phyloP scores from a whole-genome alignment of 768 basidiomycete species.

The Russula ochroleuca region DNA sequence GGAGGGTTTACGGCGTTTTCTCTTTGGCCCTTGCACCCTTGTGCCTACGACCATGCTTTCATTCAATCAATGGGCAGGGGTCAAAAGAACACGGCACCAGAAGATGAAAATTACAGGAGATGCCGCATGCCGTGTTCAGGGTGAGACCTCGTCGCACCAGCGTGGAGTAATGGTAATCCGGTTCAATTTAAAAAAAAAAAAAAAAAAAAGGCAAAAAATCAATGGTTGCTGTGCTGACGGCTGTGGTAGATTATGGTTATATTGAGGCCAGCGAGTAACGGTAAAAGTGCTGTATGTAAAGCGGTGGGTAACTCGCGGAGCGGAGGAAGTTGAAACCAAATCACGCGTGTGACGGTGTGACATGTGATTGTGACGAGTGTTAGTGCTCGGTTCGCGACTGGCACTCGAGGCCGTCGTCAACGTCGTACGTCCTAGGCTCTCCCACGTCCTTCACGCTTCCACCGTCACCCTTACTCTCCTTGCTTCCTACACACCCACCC shows the following conservation, averaged over 20 bases:
- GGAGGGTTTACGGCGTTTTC: background rate
- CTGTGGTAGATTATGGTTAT: constrained; percentile 10
- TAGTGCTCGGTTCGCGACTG: background rate
- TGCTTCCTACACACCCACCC: background rate
- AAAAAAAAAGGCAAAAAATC: background rate
- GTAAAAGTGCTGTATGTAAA: background rate
- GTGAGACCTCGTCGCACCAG: background rate
- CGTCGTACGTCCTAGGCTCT: background rate
- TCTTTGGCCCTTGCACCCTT: background rate
- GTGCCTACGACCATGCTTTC: background rate
- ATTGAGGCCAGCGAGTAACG: constrained; percentile 3
- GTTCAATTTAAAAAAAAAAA: background rate
- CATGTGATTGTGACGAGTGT: background rate
- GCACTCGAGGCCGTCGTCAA: constrained; percentile 2
- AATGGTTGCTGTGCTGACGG: constrained; percentile 1
- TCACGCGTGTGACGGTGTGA: constrained; percentile 5
- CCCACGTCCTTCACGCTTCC: constrained; percentile 1
- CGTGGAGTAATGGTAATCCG: background rate
- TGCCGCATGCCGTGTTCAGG: background rate
- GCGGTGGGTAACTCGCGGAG: too few species aligned
- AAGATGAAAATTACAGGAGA: background rate
- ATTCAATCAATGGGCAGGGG: background rate
- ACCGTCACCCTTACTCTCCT: background rate
- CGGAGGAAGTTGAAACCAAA: too few species aligned
- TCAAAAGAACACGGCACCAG: background rate